Evolutionary conservation across 208 protist species (phyloP).

Genomic region (Acanthamoeba polyphaga): DNA sequence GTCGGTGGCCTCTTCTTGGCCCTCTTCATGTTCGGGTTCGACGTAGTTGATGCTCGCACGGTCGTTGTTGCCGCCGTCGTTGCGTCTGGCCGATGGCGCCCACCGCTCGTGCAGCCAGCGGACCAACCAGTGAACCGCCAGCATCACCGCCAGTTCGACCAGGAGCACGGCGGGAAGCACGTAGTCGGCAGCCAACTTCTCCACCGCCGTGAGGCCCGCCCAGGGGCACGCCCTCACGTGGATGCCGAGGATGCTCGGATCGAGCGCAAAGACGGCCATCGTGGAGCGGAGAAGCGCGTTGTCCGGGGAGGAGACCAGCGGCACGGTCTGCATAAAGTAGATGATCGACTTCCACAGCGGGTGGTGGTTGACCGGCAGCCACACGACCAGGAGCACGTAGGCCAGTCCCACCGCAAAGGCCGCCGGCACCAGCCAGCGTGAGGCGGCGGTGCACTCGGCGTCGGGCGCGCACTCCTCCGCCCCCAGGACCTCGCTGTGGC

Average conservation of each 20-base stretch:
- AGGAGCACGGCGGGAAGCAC: not conserved
- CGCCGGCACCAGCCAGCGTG: not conserved
- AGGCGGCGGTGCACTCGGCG: not conserved
- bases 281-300: not conserved
- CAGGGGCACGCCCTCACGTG: not conserved
- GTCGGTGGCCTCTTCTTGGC: no score
- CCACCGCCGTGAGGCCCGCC: not conserved
- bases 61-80: not conserved
- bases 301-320: not conserved
- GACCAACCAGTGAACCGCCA: no score
- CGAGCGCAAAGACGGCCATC: not conserved
- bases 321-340: not conserved
- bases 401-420: not conserved
- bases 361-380: not conserved
- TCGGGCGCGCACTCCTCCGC: not conserved
- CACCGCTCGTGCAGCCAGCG: no score
- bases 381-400: not conserved
- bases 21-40: not conserved
- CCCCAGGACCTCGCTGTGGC: not conserved
- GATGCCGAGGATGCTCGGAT: not conserved
- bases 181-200: not conserved
- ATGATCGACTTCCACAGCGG: not conserved
- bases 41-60: no score
- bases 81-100: no score
- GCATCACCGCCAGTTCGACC: not conserved